A percentile compares a stretch with the other conserved stretches of the same genome.
These are phyloP conservation scores for Lyophyllum decastes DNA, from an alignment of 768 basidiomycete species.

Conservation along the genomic window DNA sequence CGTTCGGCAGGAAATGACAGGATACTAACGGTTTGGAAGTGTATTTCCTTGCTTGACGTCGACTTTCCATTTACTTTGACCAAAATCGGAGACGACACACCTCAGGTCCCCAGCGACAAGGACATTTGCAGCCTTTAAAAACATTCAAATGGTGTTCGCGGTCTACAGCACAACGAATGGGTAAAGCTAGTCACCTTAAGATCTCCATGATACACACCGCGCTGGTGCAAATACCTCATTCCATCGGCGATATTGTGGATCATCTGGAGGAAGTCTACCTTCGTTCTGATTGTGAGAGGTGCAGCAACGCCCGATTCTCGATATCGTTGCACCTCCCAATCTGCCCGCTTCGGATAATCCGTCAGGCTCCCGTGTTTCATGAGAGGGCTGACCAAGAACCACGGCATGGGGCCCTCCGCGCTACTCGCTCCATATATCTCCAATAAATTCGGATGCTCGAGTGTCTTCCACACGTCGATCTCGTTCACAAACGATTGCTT, in stretches of 20 bases:
- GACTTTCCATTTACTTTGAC: conserved; percentile 75
- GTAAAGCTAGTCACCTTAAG: conserved; percentile 54
- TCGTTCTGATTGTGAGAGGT: conserved; percentile 24
- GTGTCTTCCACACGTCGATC: conserved; percentile 70
- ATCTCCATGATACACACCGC: conserved; percentile 74
- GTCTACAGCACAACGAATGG: too few relatives aligned
- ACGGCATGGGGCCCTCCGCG: conserved; percentile 65
- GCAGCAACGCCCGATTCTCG: conserved; percentile 3
- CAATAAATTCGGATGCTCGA: conserved; percentile 73
- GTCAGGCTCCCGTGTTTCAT: conserved; percentile 63
- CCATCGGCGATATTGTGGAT: conserved; percentile 75
- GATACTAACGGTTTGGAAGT: conserved; percentile 2
- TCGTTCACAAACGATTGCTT: conserved; percentile 61
- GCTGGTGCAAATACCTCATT: conserved; percentile 75
- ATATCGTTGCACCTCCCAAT: conserved; percentile 7
- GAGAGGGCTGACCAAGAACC: conserved; percentile 82
- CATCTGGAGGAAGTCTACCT: conserved; percentile 51
- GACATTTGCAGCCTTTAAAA: conserved; percentile 64
- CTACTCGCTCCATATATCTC: conserved; percentile 78
- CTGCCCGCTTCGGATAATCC: conserved; percentile 47
- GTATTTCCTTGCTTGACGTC: conserved; percentile 62
- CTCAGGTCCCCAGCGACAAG: conserved; percentile 62
- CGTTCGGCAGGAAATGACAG: neutral
- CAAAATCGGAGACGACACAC: conserved; percentile 81
- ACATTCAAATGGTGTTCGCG: neutral